These are phyloP conservation scores for Powellomyces hirtus DNA, from an alignment of 192 early-diverging fungal species.

Conservation along the genomic window DNA sequence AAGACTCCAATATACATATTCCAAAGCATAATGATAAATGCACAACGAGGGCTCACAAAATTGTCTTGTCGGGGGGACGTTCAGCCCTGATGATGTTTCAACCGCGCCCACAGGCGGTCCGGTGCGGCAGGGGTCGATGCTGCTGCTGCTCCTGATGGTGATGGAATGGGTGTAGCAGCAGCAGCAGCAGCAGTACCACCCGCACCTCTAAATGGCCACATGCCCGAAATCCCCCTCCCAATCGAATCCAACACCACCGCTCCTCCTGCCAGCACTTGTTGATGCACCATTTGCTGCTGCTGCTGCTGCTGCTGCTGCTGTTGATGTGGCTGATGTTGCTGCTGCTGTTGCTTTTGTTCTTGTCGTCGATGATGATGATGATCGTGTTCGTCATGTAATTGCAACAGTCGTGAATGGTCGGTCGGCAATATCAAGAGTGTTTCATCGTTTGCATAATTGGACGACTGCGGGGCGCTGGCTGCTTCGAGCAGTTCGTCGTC, in stretches of 20 bases:
- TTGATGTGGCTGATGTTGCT: neutral
- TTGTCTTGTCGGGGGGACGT: too few relatives aligned
- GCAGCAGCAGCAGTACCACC: neutral
- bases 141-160: neutral
- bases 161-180: neutral
- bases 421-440: slow-evolving; percentile 4
- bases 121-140: neutral
- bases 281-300: neutral
- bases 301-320: neutral
- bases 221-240: slow-evolving; percentile 8
- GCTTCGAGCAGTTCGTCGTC: neutral
- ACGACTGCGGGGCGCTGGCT: neutral
- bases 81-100: neutral
- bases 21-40: too few relatives aligned
- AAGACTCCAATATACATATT: too few relatives aligned
- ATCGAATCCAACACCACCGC: neutral
- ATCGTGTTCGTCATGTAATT: neutral
- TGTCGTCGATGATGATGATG: neutral
- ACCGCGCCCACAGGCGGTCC: neutral
- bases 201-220: slow-evolving; percentile 15
- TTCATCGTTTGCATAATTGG: neutral
- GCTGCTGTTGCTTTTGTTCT: neutral
- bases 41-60: too few relatives aligned
- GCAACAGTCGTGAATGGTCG: neutral
- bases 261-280: neutral